phyloP scores from a whole-genome alignment of 2,329 filamentous ascomycete species.

The Penicillium sp. region DNA sequence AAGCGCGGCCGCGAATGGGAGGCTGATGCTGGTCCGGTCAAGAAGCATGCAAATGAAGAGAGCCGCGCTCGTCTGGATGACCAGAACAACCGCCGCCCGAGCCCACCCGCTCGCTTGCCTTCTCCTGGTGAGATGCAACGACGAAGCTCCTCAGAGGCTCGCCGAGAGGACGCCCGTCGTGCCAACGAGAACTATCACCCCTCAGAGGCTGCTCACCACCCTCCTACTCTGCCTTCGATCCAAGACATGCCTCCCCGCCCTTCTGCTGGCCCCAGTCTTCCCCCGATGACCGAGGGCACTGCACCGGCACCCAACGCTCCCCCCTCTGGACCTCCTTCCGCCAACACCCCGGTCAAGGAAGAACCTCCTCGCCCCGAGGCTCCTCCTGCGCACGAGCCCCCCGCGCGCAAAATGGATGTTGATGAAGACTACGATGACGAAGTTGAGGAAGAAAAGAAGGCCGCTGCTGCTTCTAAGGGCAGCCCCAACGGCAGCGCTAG shows the following conservation, averaged over 20 bases:
- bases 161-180: constrained; percentile 68
- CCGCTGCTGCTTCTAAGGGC: constrained; percentile 31
- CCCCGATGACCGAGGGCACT: constrained; percentile 52
- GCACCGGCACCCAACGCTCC: constrained; percentile 44
- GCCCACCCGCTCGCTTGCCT: constrained; percentile 54
- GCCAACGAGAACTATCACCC: constrained; percentile 81
- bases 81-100: constrained; percentile 72
- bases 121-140: constrained; percentile 68
- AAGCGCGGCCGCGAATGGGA: constrained; percentile 95
- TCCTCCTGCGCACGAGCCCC: constrained; percentile 67
- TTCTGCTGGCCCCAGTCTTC: constrained; percentile 54
- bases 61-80: constrained; percentile 83
- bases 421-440: constrained; percentile 98
- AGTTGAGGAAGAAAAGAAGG: constrained; percentile 72
- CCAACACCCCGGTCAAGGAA: constrained; percentile 57
- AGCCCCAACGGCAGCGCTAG: constrained; percentile 34
- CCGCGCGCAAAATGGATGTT: constrained; percentile 91
- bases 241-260: constrained; percentile 46
- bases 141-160: constrained; percentile 72
- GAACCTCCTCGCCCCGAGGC: constrained; percentile 53
- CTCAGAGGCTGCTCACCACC: constrained; percentile 87
- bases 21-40: constrained; percentile 64
- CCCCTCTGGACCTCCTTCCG: constrained; percentile 34
- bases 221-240: constrained; percentile 58
- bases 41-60: constrained; percentile 88